Evolutionary conservation across 2,329 filamentous ascomycete genomes (phyloP).

Genomic region (Huntiella savannae): DNA sequence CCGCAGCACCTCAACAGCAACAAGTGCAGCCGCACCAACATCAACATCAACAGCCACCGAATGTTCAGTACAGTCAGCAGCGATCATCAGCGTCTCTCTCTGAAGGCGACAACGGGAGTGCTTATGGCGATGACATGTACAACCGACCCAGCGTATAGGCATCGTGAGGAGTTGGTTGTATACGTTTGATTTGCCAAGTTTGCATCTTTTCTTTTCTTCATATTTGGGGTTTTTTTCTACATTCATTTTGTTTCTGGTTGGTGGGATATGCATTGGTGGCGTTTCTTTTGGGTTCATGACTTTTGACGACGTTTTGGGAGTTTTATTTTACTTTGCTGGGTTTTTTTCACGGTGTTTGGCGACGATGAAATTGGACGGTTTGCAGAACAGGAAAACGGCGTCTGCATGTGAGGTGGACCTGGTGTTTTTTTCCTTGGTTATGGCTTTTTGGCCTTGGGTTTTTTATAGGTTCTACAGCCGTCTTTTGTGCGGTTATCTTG

Average conservation of each 20-base stretch:
- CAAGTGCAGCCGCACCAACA: too few relatives aligned
- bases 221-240: background rate
- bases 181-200: background rate
- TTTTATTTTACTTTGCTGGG: background rate
- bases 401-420: too few relatives aligned
- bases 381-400: too few relatives aligned
- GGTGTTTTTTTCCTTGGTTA: too few relatives aligned
- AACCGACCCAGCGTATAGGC: slow-evolving; percentile 29
- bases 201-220: slow-evolving; percentile 5
- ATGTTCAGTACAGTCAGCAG: slow-evolving; percentile 2
- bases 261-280: background rate
- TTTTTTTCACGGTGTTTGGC: slow-evolving; percentile 1
- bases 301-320: background rate
- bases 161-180: background rate
- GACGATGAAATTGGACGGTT: too few relatives aligned
- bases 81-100: slow-evolving; percentile 22
- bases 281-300: background rate
- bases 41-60: slow-evolving; percentile 14
- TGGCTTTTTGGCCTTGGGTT: too few relatives aligned
- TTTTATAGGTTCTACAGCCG: too few relatives aligned
- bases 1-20: slow-evolving; percentile 10
- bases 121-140: slow-evolving; percentile 26
- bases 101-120: slow-evolving; percentile 25
- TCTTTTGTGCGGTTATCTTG: too few relatives aligned
- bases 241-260: background rate